Percentiles rank a stretch among this genome's conserved stretches.
phyloP scores from a whole-genome alignment of 192 early-diverging fungal genomes.

The Podila minutissima region DNA sequence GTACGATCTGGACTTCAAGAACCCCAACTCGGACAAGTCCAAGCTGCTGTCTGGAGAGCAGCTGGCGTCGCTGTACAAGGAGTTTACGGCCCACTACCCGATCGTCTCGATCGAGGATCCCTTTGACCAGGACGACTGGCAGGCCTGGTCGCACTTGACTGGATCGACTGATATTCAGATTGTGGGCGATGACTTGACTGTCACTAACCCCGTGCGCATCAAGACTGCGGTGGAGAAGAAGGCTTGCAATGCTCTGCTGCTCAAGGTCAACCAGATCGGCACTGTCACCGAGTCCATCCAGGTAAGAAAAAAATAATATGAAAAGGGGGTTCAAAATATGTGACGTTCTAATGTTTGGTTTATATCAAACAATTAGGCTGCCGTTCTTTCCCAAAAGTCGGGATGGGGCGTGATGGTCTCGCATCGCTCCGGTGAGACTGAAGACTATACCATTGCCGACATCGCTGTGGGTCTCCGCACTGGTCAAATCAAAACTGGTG shows the following conservation, averaged over 20 bases:
- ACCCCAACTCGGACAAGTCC: constrained; percentile 80
- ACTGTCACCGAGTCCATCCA: constrained; percentile 94
- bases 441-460: constrained; percentile 95
- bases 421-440: constrained; percentile 98
- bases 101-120: constrained; percentile 98
- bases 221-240: constrained; percentile 91
- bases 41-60: constrained; percentile 77
- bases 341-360: constrained; percentile 13
- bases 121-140: constrained; percentile 99
- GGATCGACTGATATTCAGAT: constrained; percentile 77
- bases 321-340: neutral
- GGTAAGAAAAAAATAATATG: constrained; percentile 15
- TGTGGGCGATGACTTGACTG: constrained; percentile 97
- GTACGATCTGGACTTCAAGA: constrained; percentile 99
- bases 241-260: constrained; percentile 92
- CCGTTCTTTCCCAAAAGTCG: constrained; percentile 76
- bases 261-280: constrained; percentile 99
- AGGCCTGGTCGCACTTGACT: constrained; percentile 86
- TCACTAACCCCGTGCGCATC: constrained; percentile 97
- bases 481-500: constrained; percentile 99
- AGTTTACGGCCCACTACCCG: constrained; percentile 85
- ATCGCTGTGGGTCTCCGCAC: constrained; percentile 95
- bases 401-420: constrained; percentile 99
- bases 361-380: constrained; percentile 57
- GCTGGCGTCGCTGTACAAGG: constrained; percentile 87